These are phyloP conservation scores for Emericellopsis terricola DNA, from an alignment of 495 filamentous ascomycete species.

Conservation along the genomic window DNA sequence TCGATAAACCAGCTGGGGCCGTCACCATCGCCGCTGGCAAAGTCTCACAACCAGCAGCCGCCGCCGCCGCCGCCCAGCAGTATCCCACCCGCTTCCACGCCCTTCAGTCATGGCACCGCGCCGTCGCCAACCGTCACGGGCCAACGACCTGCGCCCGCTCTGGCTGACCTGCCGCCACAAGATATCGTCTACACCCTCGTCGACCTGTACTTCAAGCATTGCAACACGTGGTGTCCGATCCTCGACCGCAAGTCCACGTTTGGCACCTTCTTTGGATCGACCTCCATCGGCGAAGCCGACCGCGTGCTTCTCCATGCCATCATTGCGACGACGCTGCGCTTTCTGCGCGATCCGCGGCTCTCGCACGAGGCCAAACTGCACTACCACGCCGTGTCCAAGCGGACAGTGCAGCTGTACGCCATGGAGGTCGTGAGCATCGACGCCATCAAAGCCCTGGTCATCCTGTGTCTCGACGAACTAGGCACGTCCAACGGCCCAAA, in stretches of 20 bases:
- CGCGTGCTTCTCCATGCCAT: slow-evolving; percentile 73
- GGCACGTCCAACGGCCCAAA: slow-evolving; percentile 70
- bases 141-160: slow-evolving; percentile 32
- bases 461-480: slow-evolving; percentile 59
- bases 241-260: slow-evolving; percentile 66
- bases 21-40: no score
- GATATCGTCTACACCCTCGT: slow-evolving; percentile 66
- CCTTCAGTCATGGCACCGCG: slow-evolving; percentile 25
- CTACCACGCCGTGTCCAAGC: slow-evolving; percentile 65
- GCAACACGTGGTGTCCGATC: slow-evolving; percentile 85
- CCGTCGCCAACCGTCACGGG: slow-evolving; percentile 20
- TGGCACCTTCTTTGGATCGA: slow-evolving; percentile 60
- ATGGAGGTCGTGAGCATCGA: slow-evolving; percentile 77
- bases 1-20: no score
- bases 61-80: slow-evolving; percentile 26
- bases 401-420: slow-evolving; percentile 67
- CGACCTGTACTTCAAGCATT: slow-evolving; percentile 77
- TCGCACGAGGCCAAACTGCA: slow-evolving; percentile 47
- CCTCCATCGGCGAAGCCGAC: slow-evolving; percentile 59
- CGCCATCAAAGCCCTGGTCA: slow-evolving; percentile 68
- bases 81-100: slow-evolving; percentile 9
- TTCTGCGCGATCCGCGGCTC: slow-evolving; percentile 55
- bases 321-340: slow-evolving; percentile 69
- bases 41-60: no score
- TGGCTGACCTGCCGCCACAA: slow-evolving; percentile 63